Percentiles rank a stretch among this genome's conserved stretches.
These are phyloP conservation scores for Daldinia sp. DNA, from an alignment of 2,329 filamentous ascomycete genomes.

Conservation along the genomic window DNA sequence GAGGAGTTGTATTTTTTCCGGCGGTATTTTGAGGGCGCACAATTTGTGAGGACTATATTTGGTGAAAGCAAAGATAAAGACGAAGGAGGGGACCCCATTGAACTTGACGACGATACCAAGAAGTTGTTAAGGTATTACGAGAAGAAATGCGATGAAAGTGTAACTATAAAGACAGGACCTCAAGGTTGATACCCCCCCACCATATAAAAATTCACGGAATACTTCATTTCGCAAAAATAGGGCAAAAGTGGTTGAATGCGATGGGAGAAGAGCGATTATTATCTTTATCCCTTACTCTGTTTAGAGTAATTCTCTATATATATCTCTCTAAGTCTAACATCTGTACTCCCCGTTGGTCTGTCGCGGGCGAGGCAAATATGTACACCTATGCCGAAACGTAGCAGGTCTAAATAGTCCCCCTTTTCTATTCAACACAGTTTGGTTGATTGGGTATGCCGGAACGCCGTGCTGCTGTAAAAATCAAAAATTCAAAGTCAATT, in stretches of 20 bases:
- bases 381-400: slow-evolving; percentile 7
- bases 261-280: slow-evolving; percentile 24
- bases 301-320: slow-evolving; percentile 1
- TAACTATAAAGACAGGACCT: not conserved
- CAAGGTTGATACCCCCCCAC: not conserved
- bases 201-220: not conserved
- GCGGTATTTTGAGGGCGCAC: slow-evolving; percentile 55
- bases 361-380: not conserved
- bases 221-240: not conserved
- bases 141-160: slow-evolving; percentile 50
- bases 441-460: slow-evolving; percentile 45
- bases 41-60: slow-evolving; percentile 52
- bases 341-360: not conserved
- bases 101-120: slow-evolving; percentile 55
- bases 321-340: slow-evolving; percentile 19
- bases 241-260: not conserved
- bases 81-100: slow-evolving; percentile 40
- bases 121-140: slow-evolving; percentile 54
- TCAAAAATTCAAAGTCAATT: slow-evolving; percentile 10
- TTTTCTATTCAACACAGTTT: slow-evolving; percentile 32
- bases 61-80: not conserved
- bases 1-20: slow-evolving; percentile 66
- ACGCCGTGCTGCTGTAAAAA: slow-evolving; percentile 47
- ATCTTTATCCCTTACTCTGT: slow-evolving; percentile 17
- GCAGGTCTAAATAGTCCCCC: slow-evolving; percentile 30